Evolutionary conservation across 108 stramenopile species (phyloP), one percentile per base, ranked within the genome.

Genomic region (Stephanodiscus triporus): DNA sequence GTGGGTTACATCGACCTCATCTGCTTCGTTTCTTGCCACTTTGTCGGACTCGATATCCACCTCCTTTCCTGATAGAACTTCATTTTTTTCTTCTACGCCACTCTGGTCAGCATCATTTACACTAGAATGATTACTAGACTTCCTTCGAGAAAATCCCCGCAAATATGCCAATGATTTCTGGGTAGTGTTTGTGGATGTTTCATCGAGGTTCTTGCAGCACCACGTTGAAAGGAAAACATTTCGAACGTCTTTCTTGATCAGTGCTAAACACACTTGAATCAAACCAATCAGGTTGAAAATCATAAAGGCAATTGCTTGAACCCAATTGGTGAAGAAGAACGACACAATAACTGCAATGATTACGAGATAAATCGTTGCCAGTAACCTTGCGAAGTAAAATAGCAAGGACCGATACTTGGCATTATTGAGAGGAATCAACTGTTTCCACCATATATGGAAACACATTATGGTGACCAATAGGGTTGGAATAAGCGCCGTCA

Each of bases 221-320:
- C 75, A 76, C 60, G 68, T 62, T 19, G 59, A 38, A 34, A 68
- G 40, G 66, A 66, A 76, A 13, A 57, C 67, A 26, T 54, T 76
- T 38, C 40, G 47, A 34, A 77, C 49, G 37, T 77, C 76, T 48
- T 70, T 77, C 38, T 77, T 77, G n/a, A 64, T 9, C 8, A 77
- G 55, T 10, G 76, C 68, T 22, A 77, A 57, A 48, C 62, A 70
- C 20, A 70, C 76, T 62, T 68, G 68, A 50, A 70, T 23, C 19
- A 77, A 58, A 3, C 68, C 76, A 56, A 68, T 20, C 53, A 77
- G 63, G 55, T 77, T 77, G 53, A 70, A 77, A 3, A 70, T 34
- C 0, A 42, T 36, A 55, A 77, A 77, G 37, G 76, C 76, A 30
- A 70, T 70, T 10, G 76, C 76, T 64, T 69, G 76, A 11, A 77